Percentiles rank a stretch among this genome's conserved stretches.
Conservation (phyloP, 805 yeast species). For the Torulaspora maleeae region DNA sequence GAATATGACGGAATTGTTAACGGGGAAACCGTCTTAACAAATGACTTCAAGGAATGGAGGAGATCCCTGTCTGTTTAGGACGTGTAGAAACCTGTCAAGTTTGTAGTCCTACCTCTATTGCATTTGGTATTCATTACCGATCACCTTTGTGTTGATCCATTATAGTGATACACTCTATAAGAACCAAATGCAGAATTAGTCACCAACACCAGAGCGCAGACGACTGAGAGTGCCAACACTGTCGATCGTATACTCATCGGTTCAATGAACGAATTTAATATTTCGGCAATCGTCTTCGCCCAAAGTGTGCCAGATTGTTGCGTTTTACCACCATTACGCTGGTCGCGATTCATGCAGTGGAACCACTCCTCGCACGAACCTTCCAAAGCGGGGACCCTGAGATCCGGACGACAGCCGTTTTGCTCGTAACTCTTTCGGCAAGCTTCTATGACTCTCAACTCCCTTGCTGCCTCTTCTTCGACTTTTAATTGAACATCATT, state of each 20-base stretch:
- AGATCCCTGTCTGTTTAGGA: slow-evolving; percentile 11
- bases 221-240: slow-evolving; percentile 42
- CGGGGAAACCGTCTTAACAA: slow-evolving; percentile 41
- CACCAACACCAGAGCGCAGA: slow-evolving; percentile 49
- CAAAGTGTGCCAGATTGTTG: slow-evolving; percentile 66
- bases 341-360: slow-evolving; percentile 58
- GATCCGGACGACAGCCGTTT: slow-evolving; percentile 64
- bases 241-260: slow-evolving; percentile 70
- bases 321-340: slow-evolving; percentile 41
- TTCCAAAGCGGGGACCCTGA: slow-evolving; percentile 72
- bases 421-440: slow-evolving; percentile 67
- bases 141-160: not conserved
- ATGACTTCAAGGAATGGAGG: slow-evolving; percentile 55
- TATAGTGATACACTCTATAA: slow-evolving; percentile 29
- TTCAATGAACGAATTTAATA: slow-evolving; percentile 67
- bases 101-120: not conserved
- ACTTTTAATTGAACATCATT: slow-evolving; percentile 70
- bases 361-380: slow-evolving; percentile 68
- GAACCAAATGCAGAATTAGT: slow-evolving; percentile 50
- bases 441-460: slow-evolving; percentile 54
- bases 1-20: slow-evolving; percentile 38
- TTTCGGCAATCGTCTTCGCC: slow-evolving; percentile 80
- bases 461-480: slow-evolving; percentile 54
- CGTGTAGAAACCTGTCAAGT: not conserved
- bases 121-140: too few species aligned